phyloP scores from a whole-genome alignment of 2,329 filamentous ascomycete species.

The Aureobasidium subglaciale region DNA sequence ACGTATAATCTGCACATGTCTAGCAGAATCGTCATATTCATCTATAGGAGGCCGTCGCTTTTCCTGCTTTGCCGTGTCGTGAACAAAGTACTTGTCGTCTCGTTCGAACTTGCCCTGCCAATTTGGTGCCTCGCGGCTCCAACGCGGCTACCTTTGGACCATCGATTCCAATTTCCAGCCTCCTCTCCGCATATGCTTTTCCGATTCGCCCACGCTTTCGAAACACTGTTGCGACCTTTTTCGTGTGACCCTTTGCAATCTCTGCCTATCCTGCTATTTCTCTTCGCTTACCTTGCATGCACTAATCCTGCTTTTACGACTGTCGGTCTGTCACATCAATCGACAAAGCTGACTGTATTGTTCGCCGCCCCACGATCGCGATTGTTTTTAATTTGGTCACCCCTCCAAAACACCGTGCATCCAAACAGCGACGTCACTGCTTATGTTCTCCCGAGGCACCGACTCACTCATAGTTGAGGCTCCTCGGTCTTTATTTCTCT shows the following conservation, averaged over 20 bases:
- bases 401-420: slow-evolving; percentile 7
- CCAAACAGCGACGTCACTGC: background rate
- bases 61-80: background rate
- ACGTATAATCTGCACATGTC: background rate
- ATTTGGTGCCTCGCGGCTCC: background rate
- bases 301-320: background rate
- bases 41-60: background rate
- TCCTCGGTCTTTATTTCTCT: background rate
- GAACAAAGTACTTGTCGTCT: background rate
- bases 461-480: no score
- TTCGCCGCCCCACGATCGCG: slow-evolving; percentile 7
- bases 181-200: background rate
- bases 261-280: background rate
- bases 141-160: background rate
- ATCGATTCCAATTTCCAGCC: background rate
- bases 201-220: background rate
- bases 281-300: background rate
- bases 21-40: background rate
- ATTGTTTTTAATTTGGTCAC: slow-evolving; percentile 5
- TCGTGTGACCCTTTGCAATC: background rate
- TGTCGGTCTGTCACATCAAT: background rate
- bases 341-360: slow-evolving; percentile 1
- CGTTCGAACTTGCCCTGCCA: background rate
- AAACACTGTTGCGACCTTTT: background rate
- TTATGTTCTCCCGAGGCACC: background rate